Evolutionary conservation across 345 rosid species (phyloP).

Genomic region (Euphorbia tirucalli): DNA sequence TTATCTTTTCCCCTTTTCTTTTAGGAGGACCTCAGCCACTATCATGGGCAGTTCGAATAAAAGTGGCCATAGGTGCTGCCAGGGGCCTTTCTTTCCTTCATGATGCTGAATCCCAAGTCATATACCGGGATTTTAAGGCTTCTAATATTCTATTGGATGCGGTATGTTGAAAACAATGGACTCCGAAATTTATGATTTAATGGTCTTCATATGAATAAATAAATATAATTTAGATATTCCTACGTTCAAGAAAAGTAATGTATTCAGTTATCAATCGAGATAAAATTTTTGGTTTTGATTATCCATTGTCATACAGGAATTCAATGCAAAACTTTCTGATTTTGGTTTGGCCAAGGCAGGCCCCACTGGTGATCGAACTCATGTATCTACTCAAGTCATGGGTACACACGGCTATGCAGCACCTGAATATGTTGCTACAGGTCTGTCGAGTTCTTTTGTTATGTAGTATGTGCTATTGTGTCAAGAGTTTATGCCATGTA

Average conservation of each 20-base stretch:
- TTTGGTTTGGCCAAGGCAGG: constrained; percentile 98
- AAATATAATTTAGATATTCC: background rate
- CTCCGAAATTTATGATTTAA: background rate
- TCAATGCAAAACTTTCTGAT: constrained; percentile 86
- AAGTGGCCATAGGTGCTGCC: constrained; percentile 88
- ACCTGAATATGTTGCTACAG: constrained; percentile 97
- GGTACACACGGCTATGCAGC: constrained; percentile 98
- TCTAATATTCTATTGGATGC: constrained; percentile 83
- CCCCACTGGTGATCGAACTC: constrained; percentile 95
- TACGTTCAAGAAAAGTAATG: background rate
- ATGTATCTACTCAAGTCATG: constrained; percentile 95
- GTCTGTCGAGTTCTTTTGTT: too few species aligned
- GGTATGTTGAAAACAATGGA: constrained; percentile 39
- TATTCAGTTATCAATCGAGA: background rate
- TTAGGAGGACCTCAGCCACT: constrained; percentile 83
- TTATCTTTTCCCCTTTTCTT: constrained; percentile 17
- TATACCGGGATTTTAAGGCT: constrained; percentile 90
- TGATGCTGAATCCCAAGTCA: constrained; percentile 84
- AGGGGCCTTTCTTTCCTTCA: constrained; percentile 91
- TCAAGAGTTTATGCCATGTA: too few species aligned
- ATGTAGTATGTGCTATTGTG: too few species aligned
- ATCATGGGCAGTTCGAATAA: constrained; percentile 79
- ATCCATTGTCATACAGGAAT: constrained; percentile 53
- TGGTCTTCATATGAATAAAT: background rate
- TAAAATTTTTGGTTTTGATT: constrained; percentile 11